phyloP scores from a whole-genome alignment of 2,329 filamentous ascomycete genomes.

The Aphanoascus verrucosus region DNA sequence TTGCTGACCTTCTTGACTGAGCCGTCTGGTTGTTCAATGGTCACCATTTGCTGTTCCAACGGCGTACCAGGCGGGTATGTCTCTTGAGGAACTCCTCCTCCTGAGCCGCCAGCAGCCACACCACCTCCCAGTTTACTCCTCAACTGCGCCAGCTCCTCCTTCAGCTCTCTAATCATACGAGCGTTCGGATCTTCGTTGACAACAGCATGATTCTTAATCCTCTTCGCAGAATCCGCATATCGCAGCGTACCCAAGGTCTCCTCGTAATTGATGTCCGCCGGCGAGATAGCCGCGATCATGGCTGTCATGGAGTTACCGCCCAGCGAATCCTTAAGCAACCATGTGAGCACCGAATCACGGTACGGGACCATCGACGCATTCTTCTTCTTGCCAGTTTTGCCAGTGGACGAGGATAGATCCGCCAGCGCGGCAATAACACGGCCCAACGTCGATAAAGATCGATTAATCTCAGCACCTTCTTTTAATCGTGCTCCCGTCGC shows the following conservation, averaged over 20 bases:
- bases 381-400: conserved; percentile 55
- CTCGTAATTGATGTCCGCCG: conserved; percentile 97
- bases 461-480: conserved; percentile 96
- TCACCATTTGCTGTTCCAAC: conserved; percentile 89
- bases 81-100: conserved; percentile 54
- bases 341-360: conserved; percentile 90
- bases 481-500: conserved; percentile 91
- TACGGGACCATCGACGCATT: conserved; percentile 75
- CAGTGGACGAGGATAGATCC: conserved; percentile 57
- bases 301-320: conserved; percentile 99
- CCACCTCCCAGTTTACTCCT: conserved; percentile 70
- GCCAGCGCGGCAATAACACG: conserved; percentile 94
- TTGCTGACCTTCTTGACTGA: conserved; percentile 91
- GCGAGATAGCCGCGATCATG: conserved; percentile 98
- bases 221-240: conserved; percentile 94
- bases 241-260: conserved; percentile 91
- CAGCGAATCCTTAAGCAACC: conserved; percentile 91
- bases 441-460: conserved; percentile 88
- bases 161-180: conserved; percentile 95
- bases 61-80: conserved; percentile 88
- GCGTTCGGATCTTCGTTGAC: conserved; percentile 98
- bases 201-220: conserved; percentile 99
- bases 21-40: conserved; percentile 77
- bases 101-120: conserved; percentile 33
- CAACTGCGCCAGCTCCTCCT: conserved; percentile 80